Conservation (phyloP, 2,329 filamentous ascomycete species). For the Xylaria sp. region DNA sequence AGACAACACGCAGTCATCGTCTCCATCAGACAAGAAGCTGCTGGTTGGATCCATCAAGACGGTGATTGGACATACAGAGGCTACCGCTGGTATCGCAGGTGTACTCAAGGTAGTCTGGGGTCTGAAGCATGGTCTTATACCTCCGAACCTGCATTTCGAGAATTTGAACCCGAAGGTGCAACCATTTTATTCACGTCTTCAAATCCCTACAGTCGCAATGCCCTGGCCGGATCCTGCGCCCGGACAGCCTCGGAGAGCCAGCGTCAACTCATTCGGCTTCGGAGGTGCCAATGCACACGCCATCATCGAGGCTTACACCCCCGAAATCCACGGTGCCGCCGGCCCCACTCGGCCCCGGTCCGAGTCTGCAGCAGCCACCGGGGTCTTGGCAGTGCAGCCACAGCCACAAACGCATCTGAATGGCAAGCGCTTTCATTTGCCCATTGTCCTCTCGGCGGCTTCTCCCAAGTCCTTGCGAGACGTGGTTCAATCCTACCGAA, state of each 20-base stretch:
- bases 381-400: conserved; percentile 23
- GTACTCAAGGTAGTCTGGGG: conserved; percentile 57
- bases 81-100: conserved; percentile 60
- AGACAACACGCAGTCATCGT: conserved; percentile 15
- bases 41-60: conserved; percentile 58
- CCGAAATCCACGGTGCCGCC: conserved; percentile 46
- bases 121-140: conserved; percentile 54
- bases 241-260: conserved; percentile 54
- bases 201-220: conserved; percentile 48
- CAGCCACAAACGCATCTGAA: conserved; percentile 19
- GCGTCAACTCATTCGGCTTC: conserved; percentile 59
- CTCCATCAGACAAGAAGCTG: conserved; percentile 39
- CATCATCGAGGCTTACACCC: conserved; percentile 55
- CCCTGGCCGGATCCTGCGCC: conserved; percentile 51
- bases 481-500: conserved; percentile 43
- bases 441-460: conserved; percentile 53
- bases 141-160: conserved; percentile 57
- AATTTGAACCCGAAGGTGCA: conserved; percentile 54
- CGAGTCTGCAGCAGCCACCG: conserved; percentile 19
- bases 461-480: conserved; percentile 50
- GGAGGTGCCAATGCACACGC: conserved; percentile 58
- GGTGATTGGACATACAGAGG: conserved; percentile 61
- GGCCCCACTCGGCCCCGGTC: conserved; percentile 4
- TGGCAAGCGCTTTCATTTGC: conserved; percentile 41
- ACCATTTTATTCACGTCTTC: conserved; percentile 50